phyloP scores from a whole-genome alignment of 2,329 filamentous ascomycete species.

The Podosphaera aphanis region DNA sequence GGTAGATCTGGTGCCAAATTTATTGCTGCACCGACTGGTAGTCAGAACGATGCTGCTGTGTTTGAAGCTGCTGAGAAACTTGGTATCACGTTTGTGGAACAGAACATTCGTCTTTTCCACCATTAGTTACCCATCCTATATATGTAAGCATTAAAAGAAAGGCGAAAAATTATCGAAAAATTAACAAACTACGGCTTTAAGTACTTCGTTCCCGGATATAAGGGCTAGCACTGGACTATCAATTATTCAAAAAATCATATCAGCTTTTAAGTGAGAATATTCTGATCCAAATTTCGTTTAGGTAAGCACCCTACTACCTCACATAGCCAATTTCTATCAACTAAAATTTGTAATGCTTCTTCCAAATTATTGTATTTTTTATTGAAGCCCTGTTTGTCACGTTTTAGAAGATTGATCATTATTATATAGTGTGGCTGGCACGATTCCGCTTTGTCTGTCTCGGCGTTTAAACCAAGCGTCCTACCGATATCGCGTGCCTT shows the following conservation, averaged over 20 bases:
- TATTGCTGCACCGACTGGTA: constrained; percentile 78
- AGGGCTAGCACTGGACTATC: neutral
- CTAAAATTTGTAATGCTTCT: neutral
- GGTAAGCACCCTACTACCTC: neutral
- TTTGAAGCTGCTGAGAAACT: constrained; percentile 81
- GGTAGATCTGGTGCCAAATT: constrained; percentile 80
- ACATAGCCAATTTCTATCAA: neutral
- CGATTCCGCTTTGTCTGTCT: neutral
- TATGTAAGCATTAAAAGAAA: neutral
- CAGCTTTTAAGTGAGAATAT: neutral
- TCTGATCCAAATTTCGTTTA: neutral
- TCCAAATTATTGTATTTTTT: neutral
- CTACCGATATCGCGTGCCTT: neutral
- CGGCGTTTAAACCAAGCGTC: neutral
- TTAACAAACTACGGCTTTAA: neutral
- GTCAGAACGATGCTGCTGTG: constrained; percentile 60
- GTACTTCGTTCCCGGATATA: neutral
- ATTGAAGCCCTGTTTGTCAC: neutral
- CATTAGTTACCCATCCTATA: constrained; percentile 32
- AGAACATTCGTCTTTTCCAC: constrained; percentile 83
- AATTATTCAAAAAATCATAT: neutral
- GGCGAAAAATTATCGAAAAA: neutral
- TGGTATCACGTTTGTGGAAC: constrained; percentile 84
- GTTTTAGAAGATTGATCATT: neutral
- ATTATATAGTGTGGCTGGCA: neutral